These are phyloP conservation scores for Globisporangium sylvaticum DNA, from an alignment of 352 stramenopile genomes.

Conservation along the genomic window DNA sequence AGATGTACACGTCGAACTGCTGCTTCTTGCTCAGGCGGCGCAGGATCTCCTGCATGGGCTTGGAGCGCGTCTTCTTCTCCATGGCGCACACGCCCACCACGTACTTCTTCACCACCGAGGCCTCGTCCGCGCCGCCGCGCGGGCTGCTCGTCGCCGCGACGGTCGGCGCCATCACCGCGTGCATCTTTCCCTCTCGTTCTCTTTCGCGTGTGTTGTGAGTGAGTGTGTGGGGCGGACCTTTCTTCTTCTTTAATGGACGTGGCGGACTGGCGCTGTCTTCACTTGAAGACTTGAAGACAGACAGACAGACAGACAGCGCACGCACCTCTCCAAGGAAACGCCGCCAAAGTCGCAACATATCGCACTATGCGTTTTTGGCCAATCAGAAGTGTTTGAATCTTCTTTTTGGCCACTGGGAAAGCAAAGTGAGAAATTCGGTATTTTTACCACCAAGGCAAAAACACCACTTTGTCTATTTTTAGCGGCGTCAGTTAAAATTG, in stretches of 20 bases:
- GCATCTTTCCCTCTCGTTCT: background rate
- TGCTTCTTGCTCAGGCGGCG: conserved; percentile 88
- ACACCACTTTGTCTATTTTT: background rate
- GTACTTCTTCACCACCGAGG: conserved; percentile 45
- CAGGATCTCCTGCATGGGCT: conserved; percentile 97
- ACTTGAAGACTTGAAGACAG: conserved; percentile 8
- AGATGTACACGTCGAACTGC: conserved; percentile 97
- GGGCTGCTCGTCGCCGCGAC: background rate
- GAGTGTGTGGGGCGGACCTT: background rate
- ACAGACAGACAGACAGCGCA: too few species aligned
- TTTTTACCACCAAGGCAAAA: background rate
- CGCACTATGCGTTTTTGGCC: background rate
- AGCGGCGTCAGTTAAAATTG: background rate
- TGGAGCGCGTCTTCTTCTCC: conserved; percentile 98
- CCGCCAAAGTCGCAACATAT: background rate
- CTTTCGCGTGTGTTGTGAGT: too few species aligned
- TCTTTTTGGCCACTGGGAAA: background rate
- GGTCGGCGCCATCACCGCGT: conserved; percentile 3
- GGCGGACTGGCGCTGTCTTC: background rate
- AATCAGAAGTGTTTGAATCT: background rate
- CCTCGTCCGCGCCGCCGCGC: conserved; percentile 2
- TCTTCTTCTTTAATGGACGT: background rate
- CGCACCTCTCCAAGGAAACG: conserved; percentile 1
- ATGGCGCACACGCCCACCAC: conserved; percentile 97
- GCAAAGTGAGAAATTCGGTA: too few species aligned